Conservation (phyloP, 192 early-diverging fungal genomes). For the Dissophora globulifera region DNA sequence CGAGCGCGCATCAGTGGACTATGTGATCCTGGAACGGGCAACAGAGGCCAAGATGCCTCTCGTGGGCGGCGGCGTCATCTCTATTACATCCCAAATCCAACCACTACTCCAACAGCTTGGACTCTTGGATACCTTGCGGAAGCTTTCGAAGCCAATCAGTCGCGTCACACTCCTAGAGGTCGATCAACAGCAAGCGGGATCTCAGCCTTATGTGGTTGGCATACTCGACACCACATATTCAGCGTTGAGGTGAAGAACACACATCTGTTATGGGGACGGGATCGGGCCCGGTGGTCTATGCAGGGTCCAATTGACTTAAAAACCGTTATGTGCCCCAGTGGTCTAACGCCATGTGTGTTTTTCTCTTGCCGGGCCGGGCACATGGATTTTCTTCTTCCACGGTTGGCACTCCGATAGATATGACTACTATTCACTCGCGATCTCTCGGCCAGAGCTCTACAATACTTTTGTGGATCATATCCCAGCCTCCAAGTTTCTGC, state of each 20-base stretch:
- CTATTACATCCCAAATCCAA: slow-evolving; percentile 30
- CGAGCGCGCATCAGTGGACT: slow-evolving; percentile 12
- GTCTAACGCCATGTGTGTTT: too few species aligned
- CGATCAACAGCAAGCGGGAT: not conserved
- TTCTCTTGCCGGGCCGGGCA: too few species aligned
- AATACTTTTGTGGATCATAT: slow-evolving; percentile 27
- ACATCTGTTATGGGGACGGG: too few species aligned
- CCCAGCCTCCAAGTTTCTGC: slow-evolving; percentile 17
- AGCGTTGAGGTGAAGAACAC: not conserved
- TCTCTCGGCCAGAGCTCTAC: slow-evolving; percentile 42
- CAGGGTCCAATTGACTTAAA: too few species aligned
- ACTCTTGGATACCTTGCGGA: not conserved
- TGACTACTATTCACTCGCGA: slow-evolving; percentile 19
- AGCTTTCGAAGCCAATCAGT: slow-evolving; percentile 13
- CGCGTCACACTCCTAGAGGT: slow-evolving; percentile 12
- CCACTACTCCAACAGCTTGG: slow-evolving; percentile 28
- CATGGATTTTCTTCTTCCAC: too few species aligned
- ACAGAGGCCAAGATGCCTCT: slow-evolving; percentile 20
- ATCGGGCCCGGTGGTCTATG: too few species aligned
- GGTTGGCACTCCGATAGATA: too few species aligned
- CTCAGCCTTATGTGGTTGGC: not conserved
- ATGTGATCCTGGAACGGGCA: slow-evolving; percentile 21
- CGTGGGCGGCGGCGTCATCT: slow-evolving; percentile 32
- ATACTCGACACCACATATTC: slow-evolving; percentile 7
- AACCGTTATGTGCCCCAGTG: too few species aligned